Evolutionary conservation across 2,329 filamentous ascomycete species (phyloP), one percentile per base, ranked within the genome.

Genomic region (Calonectria naviculata): DNA sequence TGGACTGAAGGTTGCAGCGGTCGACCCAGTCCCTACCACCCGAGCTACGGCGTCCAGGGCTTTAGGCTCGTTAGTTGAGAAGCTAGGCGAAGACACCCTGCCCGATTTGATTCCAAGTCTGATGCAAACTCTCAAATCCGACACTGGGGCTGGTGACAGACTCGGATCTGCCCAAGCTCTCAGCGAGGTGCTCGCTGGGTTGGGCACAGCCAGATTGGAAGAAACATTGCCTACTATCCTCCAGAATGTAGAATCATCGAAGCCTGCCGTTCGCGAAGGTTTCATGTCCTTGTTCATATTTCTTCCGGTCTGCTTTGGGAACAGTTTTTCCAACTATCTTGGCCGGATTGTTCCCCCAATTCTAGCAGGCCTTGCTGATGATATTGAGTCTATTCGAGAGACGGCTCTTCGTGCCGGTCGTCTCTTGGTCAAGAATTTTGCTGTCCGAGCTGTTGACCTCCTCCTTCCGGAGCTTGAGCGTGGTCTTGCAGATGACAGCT

Each of bases 221-320:
- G 97, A 99, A 84, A 98, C 95, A 6, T 87, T 99, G 54, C 97
- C 97, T 44, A 98, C 96, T 15, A 98, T 99, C 77, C 85, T 99
- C 46, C 96, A 98, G 80, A 99, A 99, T 79, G 96, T 98, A 75
- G 92, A 95, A 76, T 98, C 96, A 78, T 91, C 93, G 76, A 98
- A 98, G 84, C 83, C 97, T 21, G 92, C 95, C 66, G 95, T 99
- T 74, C 92, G 97, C 78, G 97, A 99, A 87, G 97, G 97, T 54
- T 99, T 99, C 87, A 99, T 99, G 97, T 98, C 97, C 9, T 89
- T 99, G 46, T 99, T 99, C 85, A 98, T 99, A 76, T 99, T 98
- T 89, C 91, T 99, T 85, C 97, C 97, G 15, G 97, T 98, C 65
- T 99, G 97, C 85, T 99, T 99, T 79, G 97, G 97, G 79, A 99